A percentile compares a stretch with the other conserved stretches of the same genome.
Evolutionary conservation across 345 rosid species (phyloP).

Genomic region (Garcia nutans): DNA sequence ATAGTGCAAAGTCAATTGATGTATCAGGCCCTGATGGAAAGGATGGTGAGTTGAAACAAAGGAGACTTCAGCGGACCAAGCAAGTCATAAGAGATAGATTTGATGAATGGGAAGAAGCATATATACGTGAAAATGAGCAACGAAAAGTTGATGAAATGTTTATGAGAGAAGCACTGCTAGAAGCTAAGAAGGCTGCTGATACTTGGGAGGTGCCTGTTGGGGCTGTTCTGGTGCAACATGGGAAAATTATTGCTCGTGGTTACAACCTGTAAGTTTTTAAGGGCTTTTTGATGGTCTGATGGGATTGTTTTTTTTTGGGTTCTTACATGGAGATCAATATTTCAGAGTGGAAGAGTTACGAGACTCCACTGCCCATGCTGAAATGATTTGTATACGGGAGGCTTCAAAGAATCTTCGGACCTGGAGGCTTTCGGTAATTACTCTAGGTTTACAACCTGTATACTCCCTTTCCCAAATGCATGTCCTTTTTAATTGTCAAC

Average conservation of each 20-base stretch:
- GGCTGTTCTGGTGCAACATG: conserved; percentile 85
- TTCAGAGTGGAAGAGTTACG: conserved; percentile 91
- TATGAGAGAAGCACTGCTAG: conserved; percentile 90
- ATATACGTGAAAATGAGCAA: conserved; percentile 63
- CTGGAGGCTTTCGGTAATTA: conserved; percentile 88
- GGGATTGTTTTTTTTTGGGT: conserved; percentile 11
- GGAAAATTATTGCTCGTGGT: conserved; percentile 91
- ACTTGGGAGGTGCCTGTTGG: conserved; percentile 98
- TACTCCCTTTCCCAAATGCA: background rate
- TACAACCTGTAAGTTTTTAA: conserved; percentile 69
- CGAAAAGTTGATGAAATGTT: conserved; percentile 72
- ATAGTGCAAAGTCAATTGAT: conserved; percentile 38
- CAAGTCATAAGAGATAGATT: conserved; percentile 75
- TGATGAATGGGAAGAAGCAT: conserved; percentile 99
- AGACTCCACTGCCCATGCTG: conserved; percentile 98
- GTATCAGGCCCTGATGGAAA: conserved; percentile 34
- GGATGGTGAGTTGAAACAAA: conserved; percentile 49
- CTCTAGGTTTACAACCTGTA: conserved; percentile 5
- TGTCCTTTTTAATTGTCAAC: background rate
- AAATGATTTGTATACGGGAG: conserved; percentile 90
- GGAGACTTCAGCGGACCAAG: conserved; percentile 65
- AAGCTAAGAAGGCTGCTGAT: conserved; percentile 95
- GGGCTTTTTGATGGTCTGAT: conserved; percentile 14
- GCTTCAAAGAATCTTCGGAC: conserved; percentile 70
- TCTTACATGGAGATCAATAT: conserved; percentile 16